phyloP scores from a whole-genome alignment of 2,329 filamentous ascomycete genomes.

The Pestalotiopsis sp. region DNA sequence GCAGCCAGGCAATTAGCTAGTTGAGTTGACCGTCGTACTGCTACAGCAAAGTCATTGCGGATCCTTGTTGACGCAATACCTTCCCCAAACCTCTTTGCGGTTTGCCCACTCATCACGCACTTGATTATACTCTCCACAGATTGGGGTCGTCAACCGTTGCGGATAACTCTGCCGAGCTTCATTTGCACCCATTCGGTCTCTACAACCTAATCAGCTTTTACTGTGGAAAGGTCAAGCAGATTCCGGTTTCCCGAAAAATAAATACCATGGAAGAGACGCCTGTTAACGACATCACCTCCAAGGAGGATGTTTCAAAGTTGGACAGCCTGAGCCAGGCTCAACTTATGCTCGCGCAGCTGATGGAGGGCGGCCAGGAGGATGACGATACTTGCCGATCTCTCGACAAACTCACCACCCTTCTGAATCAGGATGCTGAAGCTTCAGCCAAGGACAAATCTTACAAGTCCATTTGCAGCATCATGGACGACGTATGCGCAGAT shows the following conservation, averaged over 20 bases:
- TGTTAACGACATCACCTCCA: conserved; percentile 23
- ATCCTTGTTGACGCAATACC: background rate
- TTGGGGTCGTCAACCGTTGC: too few species aligned
- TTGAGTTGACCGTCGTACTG: background rate
- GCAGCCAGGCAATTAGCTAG: background rate
- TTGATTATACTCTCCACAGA: too few species aligned
- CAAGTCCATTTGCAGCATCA: conserved; percentile 56
- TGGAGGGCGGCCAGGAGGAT: conserved; percentile 87
- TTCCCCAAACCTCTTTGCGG: background rate
- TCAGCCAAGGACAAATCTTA: conserved; percentile 41
- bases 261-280: conserved; percentile 28
- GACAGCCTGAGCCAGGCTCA: conserved; percentile 59
- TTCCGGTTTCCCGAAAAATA: background rate
- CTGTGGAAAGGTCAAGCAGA: background rate
- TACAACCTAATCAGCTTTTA: too few species aligned
- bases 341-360: conserved; percentile 81
- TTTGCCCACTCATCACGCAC: background rate
- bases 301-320: conserved; percentile 26
- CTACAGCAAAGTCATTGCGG: background rate
- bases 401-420: conserved; percentile 58
- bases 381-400: conserved; percentile 65
- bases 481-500: conserved; percentile 77
- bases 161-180: too few species aligned
- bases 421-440: conserved; percentile 53
- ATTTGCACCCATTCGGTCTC: too few species aligned